A percentile compares a stretch with the other conserved stretches of the same genome.
phyloP scores from a whole-genome alignment of 179 eudicot genomes.

The Actinidia arguta region DNA sequence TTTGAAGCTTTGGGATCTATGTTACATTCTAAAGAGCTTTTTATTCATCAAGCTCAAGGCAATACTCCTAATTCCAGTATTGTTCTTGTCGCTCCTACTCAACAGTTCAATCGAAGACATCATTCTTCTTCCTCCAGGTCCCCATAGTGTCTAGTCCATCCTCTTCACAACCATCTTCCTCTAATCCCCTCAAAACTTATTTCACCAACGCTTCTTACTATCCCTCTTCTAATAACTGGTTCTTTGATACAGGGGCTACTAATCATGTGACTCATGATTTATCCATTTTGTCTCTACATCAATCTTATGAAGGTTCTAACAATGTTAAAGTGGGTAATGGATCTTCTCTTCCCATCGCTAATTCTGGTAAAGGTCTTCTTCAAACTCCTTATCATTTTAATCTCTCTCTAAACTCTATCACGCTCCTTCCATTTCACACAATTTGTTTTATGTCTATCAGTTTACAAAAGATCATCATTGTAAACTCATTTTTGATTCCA shows the following conservation, averaged over 20 bases:
- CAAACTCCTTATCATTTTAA: background rate
- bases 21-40: too few species aligned
- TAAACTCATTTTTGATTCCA: background rate
- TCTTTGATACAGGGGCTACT: background rate
- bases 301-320: background rate
- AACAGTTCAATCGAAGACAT: too few species aligned
- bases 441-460: background rate
- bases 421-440: background rate
- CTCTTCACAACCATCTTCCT: too few species aligned
- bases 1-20: too few species aligned
- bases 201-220: too few species aligned
- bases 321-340: background rate
- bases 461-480: background rate
- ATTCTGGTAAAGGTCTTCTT: background rate
- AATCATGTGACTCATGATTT: background rate
- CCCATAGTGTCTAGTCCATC: too few species aligned
- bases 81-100: too few species aligned
- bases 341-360: background rate
- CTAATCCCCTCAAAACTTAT: too few species aligned
- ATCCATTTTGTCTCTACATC: background rate
- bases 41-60: too few species aligned
- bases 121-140: too few species aligned
- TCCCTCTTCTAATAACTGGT: background rate
- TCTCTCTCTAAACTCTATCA: background rate
- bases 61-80: too few species aligned